phyloP scores from a whole-genome alignment of 495 filamentous ascomycete genomes.

The Trichoderma reesei region DNA sequence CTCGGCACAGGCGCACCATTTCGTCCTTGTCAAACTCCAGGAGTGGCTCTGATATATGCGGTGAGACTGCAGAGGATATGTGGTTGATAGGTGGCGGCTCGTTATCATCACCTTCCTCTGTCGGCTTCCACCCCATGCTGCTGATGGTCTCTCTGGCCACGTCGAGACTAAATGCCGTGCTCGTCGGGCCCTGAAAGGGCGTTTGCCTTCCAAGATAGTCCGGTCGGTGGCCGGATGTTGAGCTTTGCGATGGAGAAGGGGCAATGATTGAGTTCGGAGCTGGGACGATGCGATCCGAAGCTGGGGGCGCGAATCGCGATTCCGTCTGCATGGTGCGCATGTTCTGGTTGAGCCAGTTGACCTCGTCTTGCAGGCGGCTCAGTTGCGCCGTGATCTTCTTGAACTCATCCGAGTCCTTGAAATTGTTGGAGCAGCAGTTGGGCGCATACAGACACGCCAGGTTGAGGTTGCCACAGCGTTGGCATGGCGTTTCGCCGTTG shows the following conservation, averaged over 20 bases:
- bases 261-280: slow-evolving; percentile 22
- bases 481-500: slow-evolving; percentile 75
- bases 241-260: slow-evolving; percentile 27
- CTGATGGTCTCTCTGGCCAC: slow-evolving; percentile 81
- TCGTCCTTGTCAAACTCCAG: slow-evolving; percentile 65
- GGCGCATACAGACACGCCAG: slow-evolving; percentile 82
- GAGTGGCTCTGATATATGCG: slow-evolving; percentile 53
- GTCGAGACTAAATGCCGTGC: slow-evolving; percentile 75
- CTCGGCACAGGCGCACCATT: slow-evolving; percentile 55
- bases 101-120: slow-evolving; percentile 46
- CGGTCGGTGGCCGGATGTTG: slow-evolving; percentile 21
- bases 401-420: slow-evolving; percentile 87
- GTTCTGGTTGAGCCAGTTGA: slow-evolving; percentile 61
- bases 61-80: slow-evolving; percentile 27
- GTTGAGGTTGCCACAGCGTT: slow-evolving; percentile 71
- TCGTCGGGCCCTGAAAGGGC: slow-evolving; percentile 76
- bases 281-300: slow-evolving; percentile 27
- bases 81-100: slow-evolving; percentile 32
- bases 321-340: slow-evolving; percentile 53
- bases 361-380: slow-evolving; percentile 68
- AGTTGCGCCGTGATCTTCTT: slow-evolving; percentile 68
- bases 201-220: slow-evolving; percentile 37
- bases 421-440: slow-evolving; percentile 70
- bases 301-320: slow-evolving; percentile 31
- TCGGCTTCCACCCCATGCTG: slow-evolving; percentile 71